phyloP scores from a whole-genome alignment of 768 basidiomycete genomes.

The Gyrodon lividus region DNA sequence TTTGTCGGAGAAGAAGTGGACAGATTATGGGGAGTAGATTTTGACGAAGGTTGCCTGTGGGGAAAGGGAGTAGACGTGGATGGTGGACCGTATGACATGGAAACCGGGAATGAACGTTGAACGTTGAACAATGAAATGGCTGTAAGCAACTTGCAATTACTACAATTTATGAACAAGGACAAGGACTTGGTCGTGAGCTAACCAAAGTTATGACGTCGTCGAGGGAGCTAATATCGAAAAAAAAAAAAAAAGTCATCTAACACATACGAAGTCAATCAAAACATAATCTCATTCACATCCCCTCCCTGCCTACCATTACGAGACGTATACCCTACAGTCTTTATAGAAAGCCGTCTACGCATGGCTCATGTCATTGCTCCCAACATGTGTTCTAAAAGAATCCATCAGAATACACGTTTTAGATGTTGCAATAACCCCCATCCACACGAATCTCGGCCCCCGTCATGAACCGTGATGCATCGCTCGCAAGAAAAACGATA shows the following conservation, averaged over 20 bases:
- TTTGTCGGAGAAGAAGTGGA: background rate
- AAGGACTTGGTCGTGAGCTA: background rate
- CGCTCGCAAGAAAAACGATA: constrained; percentile 86
- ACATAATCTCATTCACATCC: background rate
- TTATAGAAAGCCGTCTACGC: constrained; percentile 7
- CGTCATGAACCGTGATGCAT: constrained; percentile 89
- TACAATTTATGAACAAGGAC: background rate
- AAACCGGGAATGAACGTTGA: background rate
- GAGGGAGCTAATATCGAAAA: no score
- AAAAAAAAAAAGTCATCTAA: no score
- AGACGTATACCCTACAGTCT: constrained; percentile 1
- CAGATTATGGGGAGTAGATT: background rate
- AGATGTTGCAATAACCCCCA: constrained; percentile 82
- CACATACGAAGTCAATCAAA: background rate
- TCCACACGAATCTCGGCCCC: constrained; percentile 84
- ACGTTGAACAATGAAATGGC: background rate
- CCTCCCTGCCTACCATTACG: constrained; percentile 1
- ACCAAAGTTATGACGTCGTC: constrained; percentile 26
- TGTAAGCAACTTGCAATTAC: no score
- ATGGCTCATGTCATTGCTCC: constrained; percentile 9
- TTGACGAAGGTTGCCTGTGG: background rate
- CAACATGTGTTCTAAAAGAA: background rate
- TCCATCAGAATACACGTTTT: constrained; percentile 10
- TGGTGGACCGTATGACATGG: constrained; percentile 4
- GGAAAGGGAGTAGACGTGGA: background rate